These are phyloP conservation scores for Leccinum rimulosum DNA, from an alignment of 768 basidiomycete genomes.

Conservation along the genomic window DNA sequence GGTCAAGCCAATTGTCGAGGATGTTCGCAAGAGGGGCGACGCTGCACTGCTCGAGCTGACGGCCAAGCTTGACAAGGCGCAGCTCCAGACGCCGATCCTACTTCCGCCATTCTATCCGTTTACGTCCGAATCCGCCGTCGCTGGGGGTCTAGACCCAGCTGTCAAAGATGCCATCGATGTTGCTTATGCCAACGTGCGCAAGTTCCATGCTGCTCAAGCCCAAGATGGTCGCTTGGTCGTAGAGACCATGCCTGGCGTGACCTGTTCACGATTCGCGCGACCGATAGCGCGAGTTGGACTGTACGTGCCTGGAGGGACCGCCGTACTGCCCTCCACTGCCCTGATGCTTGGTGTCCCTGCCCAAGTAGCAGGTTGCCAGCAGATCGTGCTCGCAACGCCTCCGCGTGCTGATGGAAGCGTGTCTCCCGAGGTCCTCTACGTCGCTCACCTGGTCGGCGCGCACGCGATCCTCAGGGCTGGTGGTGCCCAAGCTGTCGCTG, in stretches of 20 bases:
- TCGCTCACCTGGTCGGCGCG: constrained; percentile 87
- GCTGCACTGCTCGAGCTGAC: constrained; percentile 83
- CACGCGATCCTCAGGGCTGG: constrained; percentile 91
- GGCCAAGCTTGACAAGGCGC: constrained; percentile 87
- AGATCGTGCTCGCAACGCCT: constrained; percentile 95
- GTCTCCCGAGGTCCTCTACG: constrained; percentile 97
- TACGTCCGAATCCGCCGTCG: constrained; percentile 39
- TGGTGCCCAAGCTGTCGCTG: constrained; percentile 94
- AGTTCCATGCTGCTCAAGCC: constrained; percentile 90
- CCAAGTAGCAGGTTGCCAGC: constrained; percentile 91
- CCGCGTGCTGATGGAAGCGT: constrained; percentile 90
- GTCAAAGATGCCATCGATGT: constrained; percentile 82
- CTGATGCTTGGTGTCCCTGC: constrained; percentile 98
- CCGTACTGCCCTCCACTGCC: constrained; percentile 92
- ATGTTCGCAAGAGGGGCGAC: constrained; percentile 83
- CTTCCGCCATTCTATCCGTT: constrained; percentile 67
- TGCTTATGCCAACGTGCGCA: constrained; percentile 88
- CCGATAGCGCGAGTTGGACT: constrained; percentile 95
- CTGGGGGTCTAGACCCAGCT: constrained; percentile 55
- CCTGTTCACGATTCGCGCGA: constrained; percentile 91
- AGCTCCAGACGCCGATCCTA: constrained; percentile 65
- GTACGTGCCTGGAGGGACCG: constrained; percentile 97
- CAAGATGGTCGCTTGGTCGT: constrained; percentile 69
- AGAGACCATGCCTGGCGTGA: constrained; percentile 97
- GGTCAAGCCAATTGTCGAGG: constrained; percentile 91